phyloP scores from a whole-genome alignment of 768 basidiomycete genomes.

The Mycena polygramma region DNA sequence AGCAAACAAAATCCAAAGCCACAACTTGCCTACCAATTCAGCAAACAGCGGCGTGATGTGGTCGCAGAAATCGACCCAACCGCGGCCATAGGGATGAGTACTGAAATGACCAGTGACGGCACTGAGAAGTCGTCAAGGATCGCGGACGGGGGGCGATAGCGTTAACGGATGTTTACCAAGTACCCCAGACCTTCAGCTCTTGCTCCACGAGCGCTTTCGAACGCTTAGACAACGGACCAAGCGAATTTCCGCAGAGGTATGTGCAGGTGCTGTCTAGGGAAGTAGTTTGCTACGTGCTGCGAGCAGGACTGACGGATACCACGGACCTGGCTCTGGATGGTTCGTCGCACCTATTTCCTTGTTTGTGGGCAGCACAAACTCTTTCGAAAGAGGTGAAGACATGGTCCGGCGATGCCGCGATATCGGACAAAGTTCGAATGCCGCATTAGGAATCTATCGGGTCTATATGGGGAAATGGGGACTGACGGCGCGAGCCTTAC shows the following conservation, averaged over 20 bases:
- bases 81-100: constrained; percentile 83
- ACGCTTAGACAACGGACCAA: constrained; percentile 84
- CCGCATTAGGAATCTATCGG: too few species aligned
- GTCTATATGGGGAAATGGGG: constrained; percentile 6
- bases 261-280: constrained; percentile 68
- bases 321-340: constrained; percentile 55
- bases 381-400: constrained; percentile 57
- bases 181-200: constrained; percentile 89
- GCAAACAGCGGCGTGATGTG: constrained; percentile 81
- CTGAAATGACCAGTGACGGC: constrained; percentile 89
- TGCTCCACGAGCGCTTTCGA: constrained; percentile 81
- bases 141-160: constrained; percentile 34
- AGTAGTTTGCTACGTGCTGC: background rate
- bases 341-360: constrained; percentile 58
- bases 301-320: constrained; percentile 22
- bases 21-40: constrained; percentile 79
- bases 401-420: constrained; percentile 30
- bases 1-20: background rate
- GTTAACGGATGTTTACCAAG: constrained; percentile 60
- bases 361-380: constrained; percentile 73
- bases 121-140: constrained; percentile 55
- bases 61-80: constrained; percentile 86
- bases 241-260: constrained; percentile 97
- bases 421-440: background rate
- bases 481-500: too few species aligned